Base-by-base conservation (phyloP, 1,284 basidiomycete species). In the Golubevia sp. region DNA sequence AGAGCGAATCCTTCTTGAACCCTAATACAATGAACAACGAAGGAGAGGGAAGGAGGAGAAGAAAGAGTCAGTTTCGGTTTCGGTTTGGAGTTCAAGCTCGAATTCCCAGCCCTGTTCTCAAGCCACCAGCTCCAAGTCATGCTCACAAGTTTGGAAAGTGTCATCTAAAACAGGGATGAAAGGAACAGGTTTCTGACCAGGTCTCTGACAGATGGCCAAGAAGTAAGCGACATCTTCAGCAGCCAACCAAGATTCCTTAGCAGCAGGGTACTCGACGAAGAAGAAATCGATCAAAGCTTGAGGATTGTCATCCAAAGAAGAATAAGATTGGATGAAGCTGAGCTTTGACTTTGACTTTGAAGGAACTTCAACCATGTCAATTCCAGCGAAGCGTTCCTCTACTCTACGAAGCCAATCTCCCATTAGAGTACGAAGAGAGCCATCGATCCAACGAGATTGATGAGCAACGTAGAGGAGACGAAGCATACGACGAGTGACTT, bases 151-250 rank as follows among this genome's bases (percentile, higher is more conserved):
- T 34, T 34, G 30, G 30, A 34, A 34, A 34, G 5, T 34, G 4
- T 34, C 89, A 84, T 98, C 95, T 55, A 99, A 88, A 57, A 98
- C 90, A n/a, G 96, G 95, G 75, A 99, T 97, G 88, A 98, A 99
- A 1, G 96, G 97, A 6, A 92, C 95, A 0, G 97, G 97, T 87
- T 99, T 99, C 87, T 99, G 96, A 15, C 93, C 93, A 15, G 93
- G 93, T 61, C 97, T 89, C 85, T 97, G 94, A 51, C 92, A 88
- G 79, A 99, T 96, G 48, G 92, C 91, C 55, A 99, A 88, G 89
- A 99, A 98, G 86, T 90, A 99, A 0, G 93, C 91, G 70, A 91
- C 91, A 85, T 99, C 96, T 85, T 98, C 96, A 7, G 93, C 89
- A n/a, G 94, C 92, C 58, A 99, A 88, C 51, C 97, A 89, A 82